These are phyloP conservation scores for Plasmodium knowlesi DNA, from an alignment of 169 alveolate genomes.

Conservation along the genomic window DNA sequence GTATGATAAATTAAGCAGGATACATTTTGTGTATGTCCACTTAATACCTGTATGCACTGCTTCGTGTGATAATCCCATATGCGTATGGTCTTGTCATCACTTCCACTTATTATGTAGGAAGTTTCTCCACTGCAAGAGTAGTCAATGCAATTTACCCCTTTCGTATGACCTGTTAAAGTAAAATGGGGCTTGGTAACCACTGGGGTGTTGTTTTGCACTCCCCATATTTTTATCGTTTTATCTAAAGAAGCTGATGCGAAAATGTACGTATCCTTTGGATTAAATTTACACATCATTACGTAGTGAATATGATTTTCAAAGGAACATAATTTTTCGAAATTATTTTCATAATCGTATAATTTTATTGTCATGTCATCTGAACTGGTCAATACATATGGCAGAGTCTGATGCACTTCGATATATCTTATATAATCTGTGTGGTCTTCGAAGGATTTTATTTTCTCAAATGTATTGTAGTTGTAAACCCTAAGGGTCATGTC, in stretches of 20 bases:
- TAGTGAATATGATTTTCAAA: conserved; percentile 98
- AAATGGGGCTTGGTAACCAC: conserved; percentile 92
- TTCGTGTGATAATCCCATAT: conserved; percentile 99
- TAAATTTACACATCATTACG: conserved; percentile 97
- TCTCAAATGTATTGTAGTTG: conserved; percentile 97
- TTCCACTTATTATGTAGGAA: conserved; percentile 96
- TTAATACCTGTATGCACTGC: conserved; percentile 96
- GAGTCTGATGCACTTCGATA: conserved; percentile 96
- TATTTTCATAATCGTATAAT: conserved; percentile 97
- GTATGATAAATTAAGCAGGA: conserved; percentile 95
- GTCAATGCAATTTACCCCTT: conserved; percentile 97
- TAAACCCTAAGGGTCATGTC: conserved; percentile 94
- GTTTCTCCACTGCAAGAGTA: conserved; percentile 89
- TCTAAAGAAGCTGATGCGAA: conserved; percentile 98
- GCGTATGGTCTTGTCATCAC: conserved; percentile 97
- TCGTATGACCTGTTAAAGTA: conserved; percentile 96
- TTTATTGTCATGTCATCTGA: conserved; percentile 97
- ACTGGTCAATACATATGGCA: conserved; percentile 95
- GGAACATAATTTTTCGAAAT: conserved; percentile 92
- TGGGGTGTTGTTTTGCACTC: conserved; percentile 82
- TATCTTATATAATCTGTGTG: conserved; percentile 98
- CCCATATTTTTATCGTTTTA: conserved; percentile 95
- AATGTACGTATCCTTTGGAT: conserved; percentile 96
- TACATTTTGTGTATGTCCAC: conserved; percentile 95
- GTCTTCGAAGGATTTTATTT: conserved; percentile 94